Conservation (phyloP, 495 filamentous ascomycete species). For the Talaromyces borbonicus region DNA sequence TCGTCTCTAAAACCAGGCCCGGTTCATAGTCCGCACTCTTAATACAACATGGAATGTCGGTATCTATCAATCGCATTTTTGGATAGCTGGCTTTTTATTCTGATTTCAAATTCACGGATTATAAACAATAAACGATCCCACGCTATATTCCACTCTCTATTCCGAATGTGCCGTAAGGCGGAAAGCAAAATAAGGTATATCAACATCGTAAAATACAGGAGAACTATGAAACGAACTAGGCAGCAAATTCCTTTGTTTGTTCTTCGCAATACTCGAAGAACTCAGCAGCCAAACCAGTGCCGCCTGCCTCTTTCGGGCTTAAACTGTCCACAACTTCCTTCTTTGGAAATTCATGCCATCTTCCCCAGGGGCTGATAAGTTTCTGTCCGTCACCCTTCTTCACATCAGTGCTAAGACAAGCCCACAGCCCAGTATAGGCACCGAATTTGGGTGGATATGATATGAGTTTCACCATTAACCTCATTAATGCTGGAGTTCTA, state of each 20-base stretch:
- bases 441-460: slow-evolving; percentile 4
- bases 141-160: no score
- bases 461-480: not conserved
- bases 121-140: no score
- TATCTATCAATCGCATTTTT: no score
- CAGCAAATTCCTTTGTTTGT: not conserved
- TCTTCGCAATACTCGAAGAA: not conserved
- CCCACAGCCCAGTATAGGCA: slow-evolving; percentile 10
- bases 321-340: not conserved
- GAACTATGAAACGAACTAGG: no score
- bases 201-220: no score
- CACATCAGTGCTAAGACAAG: slow-evolving; percentile 3
- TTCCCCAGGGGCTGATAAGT: not conserved
- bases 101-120: no score
- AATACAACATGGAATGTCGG: no score
- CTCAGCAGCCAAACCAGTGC: not conserved
- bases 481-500: not conserved
- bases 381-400: slow-evolving; percentile 1
- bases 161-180: no score
- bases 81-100: no score
- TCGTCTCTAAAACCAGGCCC: no score
- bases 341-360: not conserved
- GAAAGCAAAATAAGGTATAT: no score
- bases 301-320: not conserved
- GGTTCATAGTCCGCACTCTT: no score